Evolutionary conservation across 495 filamentous ascomycete genomes (phyloP).

Genomic region (Xylaria telfairii): DNA sequence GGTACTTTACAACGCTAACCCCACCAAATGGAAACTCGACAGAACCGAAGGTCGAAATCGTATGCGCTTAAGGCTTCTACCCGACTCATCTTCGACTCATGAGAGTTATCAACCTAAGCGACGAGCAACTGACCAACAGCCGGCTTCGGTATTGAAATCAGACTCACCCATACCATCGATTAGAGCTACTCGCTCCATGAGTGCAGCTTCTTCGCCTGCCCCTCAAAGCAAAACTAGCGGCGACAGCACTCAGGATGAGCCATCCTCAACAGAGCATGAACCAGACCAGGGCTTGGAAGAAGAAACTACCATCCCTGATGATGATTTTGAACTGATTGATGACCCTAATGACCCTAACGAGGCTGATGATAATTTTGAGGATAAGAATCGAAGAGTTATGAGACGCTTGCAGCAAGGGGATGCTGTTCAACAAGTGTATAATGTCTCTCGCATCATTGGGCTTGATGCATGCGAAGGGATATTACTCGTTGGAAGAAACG

Average conservation of each 20-base stretch:
- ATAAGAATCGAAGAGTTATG: constrained; percentile 98
- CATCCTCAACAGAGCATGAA: constrained; percentile 36
- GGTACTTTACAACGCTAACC: constrained; percentile 69
- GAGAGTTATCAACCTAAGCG: constrained; percentile 88
- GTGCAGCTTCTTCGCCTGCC: constrained; percentile 25
- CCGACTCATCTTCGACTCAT: constrained; percentile 69
- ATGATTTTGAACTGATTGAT: constrained; percentile 94
- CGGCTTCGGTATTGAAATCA: constrained; percentile 45
- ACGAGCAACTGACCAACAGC: constrained; percentile 50
- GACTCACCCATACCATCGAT: constrained; percentile 45
- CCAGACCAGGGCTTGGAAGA: constrained; percentile 26
- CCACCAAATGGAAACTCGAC: constrained; percentile 86
- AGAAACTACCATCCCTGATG: constrained; percentile 64
- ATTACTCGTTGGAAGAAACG: constrained; percentile 89
- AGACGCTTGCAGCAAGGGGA: constrained; percentile 89
- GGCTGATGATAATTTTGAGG: constrained; percentile 85
- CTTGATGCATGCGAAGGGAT: constrained; percentile 92
- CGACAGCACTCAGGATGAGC: constrained; percentile 39
- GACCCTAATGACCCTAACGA: constrained; percentile 77
- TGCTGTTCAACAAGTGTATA: constrained; percentile 91
- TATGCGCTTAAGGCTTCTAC: constrained; percentile 86
- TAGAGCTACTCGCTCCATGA: constrained; percentile 27
- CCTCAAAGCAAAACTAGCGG: constrained; percentile 29
- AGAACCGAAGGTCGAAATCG: constrained; percentile 94
- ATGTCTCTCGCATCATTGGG: constrained; percentile 91